Evolutionary conservation across 805 yeast genomes (phyloP), one percentile per base, ranked within the genome.

Genomic region (Kodamaea laetipori): DNA sequence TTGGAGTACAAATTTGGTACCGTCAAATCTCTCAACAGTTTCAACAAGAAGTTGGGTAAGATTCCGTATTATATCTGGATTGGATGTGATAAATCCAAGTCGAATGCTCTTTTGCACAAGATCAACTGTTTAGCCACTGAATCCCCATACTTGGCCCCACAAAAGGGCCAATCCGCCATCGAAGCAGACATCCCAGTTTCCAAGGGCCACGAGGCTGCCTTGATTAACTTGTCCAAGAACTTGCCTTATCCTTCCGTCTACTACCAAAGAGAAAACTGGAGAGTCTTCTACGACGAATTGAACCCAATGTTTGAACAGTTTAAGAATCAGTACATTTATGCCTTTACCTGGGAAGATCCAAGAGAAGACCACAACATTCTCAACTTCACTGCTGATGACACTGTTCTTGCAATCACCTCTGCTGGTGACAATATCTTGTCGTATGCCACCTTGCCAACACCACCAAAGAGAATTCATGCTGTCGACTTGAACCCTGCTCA

Each of bases 261-360:
- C 65, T 86, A 86, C 66, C 95, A 87, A 64, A 71, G 66, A 39
- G 86, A 86, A 58, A 73, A 81, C 18, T 86, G 90, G 84, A 74
- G 95, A 56, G 89, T 86, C 32, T 86, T 81, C 65, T 86, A 81
- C 55, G 89, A 86, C 60, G 92, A 84, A 56, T 60, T 80, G 51
- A 78, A 78, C 55, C 80, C 84, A 6, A 76, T 76, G 52, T 83
- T 83, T 58, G 77, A 75, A 39, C 90, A 85, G 61, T 86, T 86
- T 69, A 80, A 77, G 46, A 76, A 84, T 57, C 90, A 86, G 65
- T 86, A 85, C 61, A 87, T 86, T 47, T 87, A 86, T 58, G 90
- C 95, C 4, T 86, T 86, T 64, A 86, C 95, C 5, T 86, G 95
- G 95, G 95, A 86, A 64, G 95, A 87, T 58, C 95, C 95, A 23